These are phyloP conservation scores for Boeremia lycopersici DNA, from an alignment of 2,329 filamentous ascomycete species.

Conservation along the genomic window DNA sequence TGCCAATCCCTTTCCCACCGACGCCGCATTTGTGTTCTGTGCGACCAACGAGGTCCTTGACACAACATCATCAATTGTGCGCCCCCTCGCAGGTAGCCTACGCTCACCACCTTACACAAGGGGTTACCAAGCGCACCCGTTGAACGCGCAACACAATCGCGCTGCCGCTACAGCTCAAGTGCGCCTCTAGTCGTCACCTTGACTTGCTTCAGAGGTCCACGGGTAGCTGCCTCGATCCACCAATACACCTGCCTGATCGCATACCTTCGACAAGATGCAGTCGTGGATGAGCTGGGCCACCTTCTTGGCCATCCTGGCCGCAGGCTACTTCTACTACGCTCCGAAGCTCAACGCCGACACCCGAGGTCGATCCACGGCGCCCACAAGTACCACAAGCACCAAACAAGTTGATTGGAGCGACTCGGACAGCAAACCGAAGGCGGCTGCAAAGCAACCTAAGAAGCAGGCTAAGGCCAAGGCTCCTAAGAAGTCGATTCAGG, in stretches of 20 bases:
- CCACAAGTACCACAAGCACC: conserved; percentile 28
- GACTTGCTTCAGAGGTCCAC: conserved; percentile 1
- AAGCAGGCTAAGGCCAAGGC: conserved; percentile 41
- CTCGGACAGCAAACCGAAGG: conserved; percentile 37
- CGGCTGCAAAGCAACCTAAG: conserved; percentile 27
- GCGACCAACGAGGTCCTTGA: conserved; percentile 17
- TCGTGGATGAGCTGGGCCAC: conserved; percentile 43
- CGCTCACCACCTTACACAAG: conserved; percentile 22
- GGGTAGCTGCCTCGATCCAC: background rate
- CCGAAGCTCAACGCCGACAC: conserved; percentile 29
- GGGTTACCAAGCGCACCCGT: conserved; percentile 14
- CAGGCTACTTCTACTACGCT: conserved; percentile 37
- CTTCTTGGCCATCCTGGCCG: conserved; percentile 38
- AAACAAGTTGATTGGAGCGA: conserved; percentile 36
- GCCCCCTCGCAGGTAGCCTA: conserved; percentile 16
- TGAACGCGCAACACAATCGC: conserved; percentile 1
- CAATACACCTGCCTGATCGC: background rate
- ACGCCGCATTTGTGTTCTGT: conserved; percentile 15
- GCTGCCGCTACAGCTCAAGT: conserved; percentile 1
- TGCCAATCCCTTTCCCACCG: conserved; percentile 32
- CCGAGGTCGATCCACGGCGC: conserved; percentile 39
- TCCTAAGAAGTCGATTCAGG: conserved; percentile 46
- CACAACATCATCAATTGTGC: conserved; percentile 13
- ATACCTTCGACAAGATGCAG: conserved; percentile 33
- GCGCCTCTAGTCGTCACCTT: conserved; percentile 1